Evolutionary conservation across 2,329 filamentous ascomycete genomes (phyloP).

Genomic region (Colletotrichum sp.): DNA sequence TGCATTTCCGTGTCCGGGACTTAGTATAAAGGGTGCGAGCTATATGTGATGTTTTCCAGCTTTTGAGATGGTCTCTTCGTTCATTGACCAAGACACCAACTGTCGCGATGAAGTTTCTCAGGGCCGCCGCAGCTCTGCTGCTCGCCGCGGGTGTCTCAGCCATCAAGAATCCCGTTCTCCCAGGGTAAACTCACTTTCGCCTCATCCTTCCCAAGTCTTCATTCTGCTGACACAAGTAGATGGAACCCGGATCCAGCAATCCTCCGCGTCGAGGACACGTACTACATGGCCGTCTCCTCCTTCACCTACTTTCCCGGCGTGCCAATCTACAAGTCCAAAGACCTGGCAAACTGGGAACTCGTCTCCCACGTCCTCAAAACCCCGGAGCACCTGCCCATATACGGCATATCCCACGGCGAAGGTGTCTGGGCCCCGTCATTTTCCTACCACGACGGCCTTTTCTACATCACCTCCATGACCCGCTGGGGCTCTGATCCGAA

Average conservation of each 20-base stretch:
- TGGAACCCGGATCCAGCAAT: conserved; percentile 16
- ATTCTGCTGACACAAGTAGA: neutral
- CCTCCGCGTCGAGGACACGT: conserved; percentile 2
- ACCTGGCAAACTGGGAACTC: conserved; percentile 22
- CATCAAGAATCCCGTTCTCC: conserved; percentile 14
- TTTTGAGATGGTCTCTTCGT: neutral
- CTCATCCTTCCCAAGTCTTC: neutral
- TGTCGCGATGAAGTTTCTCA: conserved; percentile 7
- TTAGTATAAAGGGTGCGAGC: neutral
- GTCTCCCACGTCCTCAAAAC: conserved; percentile 1
- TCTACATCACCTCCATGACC: conserved; percentile 32
- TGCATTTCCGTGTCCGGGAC: neutral
- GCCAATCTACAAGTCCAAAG: conserved; percentile 40
- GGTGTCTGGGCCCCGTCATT: conserved; percentile 21
- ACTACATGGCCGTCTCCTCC: conserved; percentile 1
- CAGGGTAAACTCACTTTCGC: neutral
- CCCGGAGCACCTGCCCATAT: neutral
- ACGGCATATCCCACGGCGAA: conserved; percentile 1
- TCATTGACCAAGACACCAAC: neutral
- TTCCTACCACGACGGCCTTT: conserved; percentile 29
- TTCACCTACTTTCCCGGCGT: conserved; percentile 61
- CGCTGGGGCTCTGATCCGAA: conserved; percentile 38
- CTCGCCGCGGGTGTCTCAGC: neutral
- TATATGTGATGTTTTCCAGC: neutral
- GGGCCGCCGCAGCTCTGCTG: neutral